phyloP scores from a whole-genome alignment of 352 stramenopile genomes.

The Phytopythium vexans region DNA sequence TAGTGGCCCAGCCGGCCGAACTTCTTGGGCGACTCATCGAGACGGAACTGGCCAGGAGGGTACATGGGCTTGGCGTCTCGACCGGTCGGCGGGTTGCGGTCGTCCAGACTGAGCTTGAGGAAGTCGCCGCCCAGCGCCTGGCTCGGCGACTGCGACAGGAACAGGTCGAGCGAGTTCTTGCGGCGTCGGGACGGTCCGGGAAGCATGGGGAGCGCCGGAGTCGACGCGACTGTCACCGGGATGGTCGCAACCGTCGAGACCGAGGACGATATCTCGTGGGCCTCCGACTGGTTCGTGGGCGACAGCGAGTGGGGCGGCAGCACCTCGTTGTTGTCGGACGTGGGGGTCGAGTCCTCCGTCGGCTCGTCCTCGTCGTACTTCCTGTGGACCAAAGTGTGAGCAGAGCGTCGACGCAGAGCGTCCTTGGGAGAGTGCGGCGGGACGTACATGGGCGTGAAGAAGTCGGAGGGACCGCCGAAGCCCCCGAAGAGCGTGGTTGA shows the following conservation, averaged over 20 bases:
- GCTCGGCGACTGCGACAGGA: constrained; percentile 79
- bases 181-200: constrained; percentile 32
- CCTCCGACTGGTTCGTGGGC: constrained; percentile 42
- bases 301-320: constrained; percentile 25
- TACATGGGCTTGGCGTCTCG: constrained; percentile 19
- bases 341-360: neutral
- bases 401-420: neutral
- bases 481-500: constrained; percentile 36
- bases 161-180: constrained; percentile 89
- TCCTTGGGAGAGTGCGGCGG: no score
- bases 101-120: constrained; percentile 67
- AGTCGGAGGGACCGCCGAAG: constrained; percentile 39
- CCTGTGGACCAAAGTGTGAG: neutral
- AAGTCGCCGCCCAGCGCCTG: constrained; percentile 77
- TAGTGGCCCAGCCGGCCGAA: constrained; percentile 23
- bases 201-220: constrained; percentile 22
- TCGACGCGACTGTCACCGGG: neutral
- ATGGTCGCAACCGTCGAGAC: neutral
- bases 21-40: constrained; percentile 47
- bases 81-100: constrained; percentile 22
- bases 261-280: constrained; percentile 10
- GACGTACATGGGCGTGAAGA: constrained; percentile 42
- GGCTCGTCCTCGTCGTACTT: constrained; percentile 39
- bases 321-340: constrained; percentile 24
- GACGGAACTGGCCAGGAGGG: constrained; percentile 43